Base-by-base conservation (phyloP, 805 yeast species). In the Brettanomyces sp. region DNA sequence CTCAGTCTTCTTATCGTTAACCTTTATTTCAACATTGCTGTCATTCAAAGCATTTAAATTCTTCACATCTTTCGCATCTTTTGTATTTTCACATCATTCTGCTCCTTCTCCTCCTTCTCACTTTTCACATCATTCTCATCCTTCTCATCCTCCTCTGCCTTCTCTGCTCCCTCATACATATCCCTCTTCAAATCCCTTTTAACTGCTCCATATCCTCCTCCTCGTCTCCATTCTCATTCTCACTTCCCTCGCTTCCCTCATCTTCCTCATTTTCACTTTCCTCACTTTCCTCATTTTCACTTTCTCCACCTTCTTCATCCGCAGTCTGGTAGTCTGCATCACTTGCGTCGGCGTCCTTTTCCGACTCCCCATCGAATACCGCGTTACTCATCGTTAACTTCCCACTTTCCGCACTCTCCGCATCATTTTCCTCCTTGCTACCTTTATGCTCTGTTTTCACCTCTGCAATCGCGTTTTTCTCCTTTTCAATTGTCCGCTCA, bases 191-290 rank as follows among this genome's bases (percentile, higher is more conserved):
- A 45, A 4, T 41, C 45, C 7, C 30, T 45, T 18, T 18, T 18
- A 18, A 18, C 18, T 43, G 25, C 28, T 32, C 40, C n/a, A 38
- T 36, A 18, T 43, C 43, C 3, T 41, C 28, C 13, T 47, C 43
- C 12, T 41, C 41, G 21, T 24, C 69, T 72, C 51, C 64, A 69
- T 32, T 60, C 39, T 14, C 21, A 36, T 25, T 48, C 59, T 30
- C 47, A 51, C 49, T n/a, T 34, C 21, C 23, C 22, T 41, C 14
- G 11, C 34, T 22, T 45, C 45, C 32, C 45, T 34, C 12, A 23
- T 40, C 12, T 28, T 18, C 35, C 13, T 12, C 28, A 14, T 43
- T 41, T 7, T 23, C 32, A 38, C 44, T 33, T n/a, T n/a, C 24
- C 9, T 30, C 25, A 35, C 9, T 25, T 3, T 23, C 35, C 11